A percentile compares a stretch with the other conserved stretches of the same genome.
phyloP scores from a whole-genome alignment of 2,329 filamentous ascomycete species.

The Pestalotiopsis sp. region DNA sequence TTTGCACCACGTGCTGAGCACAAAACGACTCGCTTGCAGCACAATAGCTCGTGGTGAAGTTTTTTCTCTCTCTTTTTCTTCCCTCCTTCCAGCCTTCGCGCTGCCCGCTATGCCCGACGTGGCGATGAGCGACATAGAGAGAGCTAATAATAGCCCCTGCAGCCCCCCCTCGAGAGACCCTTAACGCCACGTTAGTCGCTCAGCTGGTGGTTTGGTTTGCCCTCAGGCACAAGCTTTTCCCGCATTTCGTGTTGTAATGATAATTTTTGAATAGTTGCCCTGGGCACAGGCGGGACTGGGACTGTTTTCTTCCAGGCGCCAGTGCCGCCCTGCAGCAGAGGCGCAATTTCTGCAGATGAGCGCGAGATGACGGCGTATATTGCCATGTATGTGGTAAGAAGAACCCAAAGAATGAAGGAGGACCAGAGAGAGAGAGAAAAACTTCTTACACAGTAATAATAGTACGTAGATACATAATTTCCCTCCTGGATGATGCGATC shows the following conservation, averaged over 20 bases:
- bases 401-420: no score
- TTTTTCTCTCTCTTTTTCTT: background rate
- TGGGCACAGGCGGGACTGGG: background rate
- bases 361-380: background rate
- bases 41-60: background rate
- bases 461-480: background rate
- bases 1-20: background rate
- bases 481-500: constrained; percentile 2
- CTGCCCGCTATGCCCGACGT: background rate
- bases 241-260: background rate
- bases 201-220: background rate
- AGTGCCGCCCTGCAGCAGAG: background rate
- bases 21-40: background rate
- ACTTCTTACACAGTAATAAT: background rate
- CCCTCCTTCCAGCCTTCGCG: background rate
- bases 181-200: constrained; percentile 6
- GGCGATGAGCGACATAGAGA: background rate
- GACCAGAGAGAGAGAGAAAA: no score
- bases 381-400: background rate
- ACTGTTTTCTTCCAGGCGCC: background rate
- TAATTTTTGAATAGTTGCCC: background rate
- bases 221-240: background rate
- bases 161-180: background rate
- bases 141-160: constrained; percentile 9
- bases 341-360: background rate